Conservation (phyloP, 257 asterid genomes). For the Salvia hispanica region DNA sequence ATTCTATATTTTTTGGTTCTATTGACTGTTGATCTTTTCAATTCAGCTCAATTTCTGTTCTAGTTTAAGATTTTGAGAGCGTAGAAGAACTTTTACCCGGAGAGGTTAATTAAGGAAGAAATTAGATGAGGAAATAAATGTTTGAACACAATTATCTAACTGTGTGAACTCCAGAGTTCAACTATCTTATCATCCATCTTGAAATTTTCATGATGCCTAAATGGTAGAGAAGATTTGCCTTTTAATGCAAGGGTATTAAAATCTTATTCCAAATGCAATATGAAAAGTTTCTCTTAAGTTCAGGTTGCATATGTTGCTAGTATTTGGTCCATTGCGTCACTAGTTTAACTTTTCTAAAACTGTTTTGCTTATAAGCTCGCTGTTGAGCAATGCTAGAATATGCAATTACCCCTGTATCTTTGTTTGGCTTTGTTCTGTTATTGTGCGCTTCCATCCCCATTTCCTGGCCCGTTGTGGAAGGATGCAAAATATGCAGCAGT, state of each 20-base stretch:
- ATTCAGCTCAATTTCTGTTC: background rate
- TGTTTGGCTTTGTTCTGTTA: background rate
- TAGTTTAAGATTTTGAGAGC: conserved; percentile 1
- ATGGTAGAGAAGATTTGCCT: too few species aligned
- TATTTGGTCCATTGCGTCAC: too few species aligned
- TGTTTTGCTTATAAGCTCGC: background rate
- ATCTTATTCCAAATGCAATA: too few species aligned
- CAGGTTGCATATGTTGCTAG: too few species aligned
- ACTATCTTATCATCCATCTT: too few species aligned
- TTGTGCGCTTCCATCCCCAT: background rate
- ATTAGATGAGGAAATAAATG: background rate
- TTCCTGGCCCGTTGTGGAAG: too few species aligned
- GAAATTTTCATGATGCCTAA: too few species aligned
- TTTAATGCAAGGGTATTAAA: too few species aligned
- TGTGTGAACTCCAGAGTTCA: background rate
- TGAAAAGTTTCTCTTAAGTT: too few species aligned
- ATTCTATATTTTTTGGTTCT: background rate
- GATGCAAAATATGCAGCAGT: too few species aligned
- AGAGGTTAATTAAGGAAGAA: conserved; percentile 7
- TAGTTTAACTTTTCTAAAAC: too few species aligned
- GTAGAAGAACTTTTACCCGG: background rate
- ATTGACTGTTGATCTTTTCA: conserved; percentile 1
- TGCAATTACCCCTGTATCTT: background rate
- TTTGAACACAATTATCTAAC: background rate
- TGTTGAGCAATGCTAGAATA: background rate